phyloP scores from a whole-genome alignment of 768 basidiomycete genomes.

The Obba rivulosa region DNA sequence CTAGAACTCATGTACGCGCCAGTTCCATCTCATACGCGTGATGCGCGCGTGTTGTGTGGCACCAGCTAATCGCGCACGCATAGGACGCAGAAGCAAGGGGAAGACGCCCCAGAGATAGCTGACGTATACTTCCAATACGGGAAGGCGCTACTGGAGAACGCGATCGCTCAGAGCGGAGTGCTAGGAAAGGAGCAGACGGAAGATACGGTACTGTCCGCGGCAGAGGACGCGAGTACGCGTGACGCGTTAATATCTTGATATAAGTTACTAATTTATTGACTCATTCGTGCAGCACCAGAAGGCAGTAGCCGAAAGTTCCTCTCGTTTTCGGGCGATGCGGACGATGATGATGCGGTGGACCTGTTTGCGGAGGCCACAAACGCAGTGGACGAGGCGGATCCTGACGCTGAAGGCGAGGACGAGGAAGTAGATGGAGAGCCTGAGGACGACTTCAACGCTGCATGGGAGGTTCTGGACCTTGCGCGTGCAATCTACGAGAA shows the following conservation, averaged over 20 bases:
- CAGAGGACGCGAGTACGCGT: slow-evolving; percentile 34
- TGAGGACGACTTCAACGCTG: slow-evolving; percentile 96
- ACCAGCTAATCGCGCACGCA: slow-evolving; percentile 4
- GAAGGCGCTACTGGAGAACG: slow-evolving; percentile 89
- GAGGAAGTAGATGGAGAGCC: slow-evolving; percentile 68
- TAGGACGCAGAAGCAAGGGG: slow-evolving; percentile 71
- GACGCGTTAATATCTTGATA: background rate
- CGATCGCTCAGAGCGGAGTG: slow-evolving; percentile 81
- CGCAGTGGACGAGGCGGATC: slow-evolving; percentile 40
- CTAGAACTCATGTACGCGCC: slow-evolving; percentile 75
- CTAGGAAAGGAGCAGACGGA: slow-evolving; percentile 81
- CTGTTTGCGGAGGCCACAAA: slow-evolving; percentile 56
- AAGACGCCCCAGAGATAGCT: slow-evolving; percentile 78
- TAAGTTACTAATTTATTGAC: background rate
- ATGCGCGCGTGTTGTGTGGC: slow-evolving; percentile 3
- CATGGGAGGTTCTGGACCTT: slow-evolving; percentile 97
- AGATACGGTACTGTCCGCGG: slow-evolving; percentile 29
- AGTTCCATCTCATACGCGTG: slow-evolving; percentile 17
- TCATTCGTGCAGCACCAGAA: slow-evolving; percentile 26
- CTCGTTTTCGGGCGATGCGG: slow-evolving; percentile 78
- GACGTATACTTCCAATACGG: slow-evolving; percentile 91
- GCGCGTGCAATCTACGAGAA: slow-evolving; percentile 84
- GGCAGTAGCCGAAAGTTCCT: slow-evolving; percentile 53
- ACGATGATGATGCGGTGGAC: slow-evolving; percentile 59
- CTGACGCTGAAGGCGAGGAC: slow-evolving; percentile 47